Conservation (phyloP, 148 eudicot species). For the Vaccinium myrtillus region DNA sequence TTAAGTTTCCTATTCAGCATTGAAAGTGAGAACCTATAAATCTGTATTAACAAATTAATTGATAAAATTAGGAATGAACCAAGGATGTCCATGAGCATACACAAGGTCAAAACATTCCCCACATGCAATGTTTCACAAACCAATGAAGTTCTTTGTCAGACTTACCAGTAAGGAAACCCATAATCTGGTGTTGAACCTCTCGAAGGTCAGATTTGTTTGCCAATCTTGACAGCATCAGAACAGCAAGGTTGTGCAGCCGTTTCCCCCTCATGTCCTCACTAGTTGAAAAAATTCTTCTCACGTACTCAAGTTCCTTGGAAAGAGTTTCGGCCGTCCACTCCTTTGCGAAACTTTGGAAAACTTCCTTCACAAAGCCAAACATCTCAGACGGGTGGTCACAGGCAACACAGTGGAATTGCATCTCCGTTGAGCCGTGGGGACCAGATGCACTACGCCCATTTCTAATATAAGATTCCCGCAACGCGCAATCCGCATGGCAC, state of each 20-base stretch:
- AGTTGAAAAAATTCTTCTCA: conserved; percentile 65
- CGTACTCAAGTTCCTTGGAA: conserved; percentile 82
- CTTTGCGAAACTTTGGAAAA: conserved; percentile 71
- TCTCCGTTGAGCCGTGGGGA: conserved; percentile 57
- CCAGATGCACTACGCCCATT: conserved; percentile 70
- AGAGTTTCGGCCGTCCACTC: conserved; percentile 75
- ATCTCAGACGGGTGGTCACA: conserved; percentile 97
- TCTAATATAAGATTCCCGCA: conserved; percentile 66
- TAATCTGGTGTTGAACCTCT: conserved; percentile 59
- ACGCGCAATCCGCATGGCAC: conserved; percentile 97
- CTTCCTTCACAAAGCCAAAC: conserved; percentile 98
- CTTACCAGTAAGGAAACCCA: conserved; percentile 67
- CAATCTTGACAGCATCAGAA: conserved; percentile 59
- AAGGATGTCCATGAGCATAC: background rate
- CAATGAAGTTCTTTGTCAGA: background rate
- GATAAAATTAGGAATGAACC: background rate
- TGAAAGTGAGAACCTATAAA: background rate
- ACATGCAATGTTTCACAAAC: conserved; percentile 1
- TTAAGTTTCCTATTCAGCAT: background rate
- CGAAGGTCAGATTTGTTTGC: conserved; percentile 50
- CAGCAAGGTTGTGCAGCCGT: conserved; percentile 60
- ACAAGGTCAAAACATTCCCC: background rate
- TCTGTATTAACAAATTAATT: background rate
- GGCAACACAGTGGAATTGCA: conserved; percentile 96
- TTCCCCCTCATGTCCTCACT: conserved; percentile 83